Base-by-base conservation (phyloP, 768 basidiomycete genomes). In the Ramaria rubella region DNA sequence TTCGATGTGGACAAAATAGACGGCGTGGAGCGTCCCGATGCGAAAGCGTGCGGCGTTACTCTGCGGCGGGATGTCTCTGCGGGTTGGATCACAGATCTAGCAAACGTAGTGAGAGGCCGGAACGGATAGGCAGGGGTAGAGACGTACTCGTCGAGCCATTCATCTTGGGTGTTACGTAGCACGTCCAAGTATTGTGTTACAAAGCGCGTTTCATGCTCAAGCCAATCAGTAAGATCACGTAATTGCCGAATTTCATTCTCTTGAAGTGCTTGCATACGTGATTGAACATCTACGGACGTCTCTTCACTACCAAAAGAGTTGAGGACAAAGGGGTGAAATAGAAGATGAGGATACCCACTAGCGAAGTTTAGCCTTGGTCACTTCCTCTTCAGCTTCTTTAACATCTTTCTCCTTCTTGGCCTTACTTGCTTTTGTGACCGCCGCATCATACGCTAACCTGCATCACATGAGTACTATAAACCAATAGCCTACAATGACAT, bases 251-350 rank as follows among this genome's bases (percentile, higher is more conserved):
- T 73, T 64, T 95, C 92, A 51, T 85, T 83, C 60, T 90, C 85
- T 65, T 91, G 88, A 48, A 96, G 86, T 0, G 76, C 77, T 49
- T 81, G 79, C 78, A 94, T 90, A 34, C 87, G 81, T 2, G 77
- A 77, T n/a, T 83, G 86, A 1, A 94, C 80, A 60, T 94, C 90
- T 65, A 93, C 87, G 8, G 83, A 79, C 0, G 86, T 85, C 69
- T 96, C 92, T 56, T 95, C 91, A 62, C 93, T 94, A 61, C 8
- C 50, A 49, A 53, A 1, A 44, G 3, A 24, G 46, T 55, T 3
- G 61, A 55, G 55, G 34, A 12, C 49, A 30, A 17, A 51, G 49
- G 1, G 4, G n/a, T 50, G 55, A 34, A 27, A 11, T 5, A 45
- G 2, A 38, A 44, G 38, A 60, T 58, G 68, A 83, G 63, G 24